A percentile compares a stretch with the other conserved stretches of the same genome.
Conservation (phyloP, 257 asterid species). For the Linderniella brevidens region DNA sequence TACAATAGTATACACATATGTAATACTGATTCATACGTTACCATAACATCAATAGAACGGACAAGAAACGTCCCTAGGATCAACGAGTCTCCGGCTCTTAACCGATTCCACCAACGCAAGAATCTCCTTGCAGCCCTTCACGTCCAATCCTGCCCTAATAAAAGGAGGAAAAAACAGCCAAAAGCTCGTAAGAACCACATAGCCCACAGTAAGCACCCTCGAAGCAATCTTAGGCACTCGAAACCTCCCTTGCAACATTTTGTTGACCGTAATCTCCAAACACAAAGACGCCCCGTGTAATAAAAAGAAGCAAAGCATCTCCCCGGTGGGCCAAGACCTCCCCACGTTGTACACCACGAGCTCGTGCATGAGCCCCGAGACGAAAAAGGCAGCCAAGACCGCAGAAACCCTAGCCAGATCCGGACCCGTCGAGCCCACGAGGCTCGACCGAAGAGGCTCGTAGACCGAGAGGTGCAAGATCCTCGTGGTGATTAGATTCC, state of each 20-base stretch:
- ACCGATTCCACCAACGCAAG: conserved; percentile 38
- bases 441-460: conserved; percentile 12
- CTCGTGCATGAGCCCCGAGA: conserved; percentile 60
- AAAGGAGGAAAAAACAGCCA: conserved; percentile 52
- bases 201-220: conserved; percentile 20
- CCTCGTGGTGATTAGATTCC: conserved; percentile 42
- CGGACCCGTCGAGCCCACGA: not conserved
- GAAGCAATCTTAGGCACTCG: conserved; percentile 18
- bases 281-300: conserved; percentile 26
- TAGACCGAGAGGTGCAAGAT: conserved; percentile 22
- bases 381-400: conserved; percentile 24
- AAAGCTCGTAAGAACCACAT: conserved; percentile 21
- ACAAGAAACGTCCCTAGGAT: conserved; percentile 25
- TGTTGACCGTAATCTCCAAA: conserved; percentile 22
- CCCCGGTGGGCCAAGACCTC: conserved; percentile 28
- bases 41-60: conserved; percentile 21
- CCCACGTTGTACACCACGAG: conserved; percentile 31
- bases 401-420: conserved; percentile 17
- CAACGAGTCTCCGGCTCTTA: conserved; percentile 19
- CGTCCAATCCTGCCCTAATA: conserved; percentile 19
- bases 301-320: conserved; percentile 23
- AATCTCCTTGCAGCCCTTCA: conserved; percentile 36
- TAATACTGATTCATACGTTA: too few species aligned
- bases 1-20: too few species aligned
- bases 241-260: conserved; percentile 5